Percentiles rank a stretch among this genome's conserved stretches.
These are phyloP conservation scores for Calonectria pauciramosa DNA, from an alignment of 2,329 filamentous ascomycete genomes.

Conservation along the genomic window DNA sequence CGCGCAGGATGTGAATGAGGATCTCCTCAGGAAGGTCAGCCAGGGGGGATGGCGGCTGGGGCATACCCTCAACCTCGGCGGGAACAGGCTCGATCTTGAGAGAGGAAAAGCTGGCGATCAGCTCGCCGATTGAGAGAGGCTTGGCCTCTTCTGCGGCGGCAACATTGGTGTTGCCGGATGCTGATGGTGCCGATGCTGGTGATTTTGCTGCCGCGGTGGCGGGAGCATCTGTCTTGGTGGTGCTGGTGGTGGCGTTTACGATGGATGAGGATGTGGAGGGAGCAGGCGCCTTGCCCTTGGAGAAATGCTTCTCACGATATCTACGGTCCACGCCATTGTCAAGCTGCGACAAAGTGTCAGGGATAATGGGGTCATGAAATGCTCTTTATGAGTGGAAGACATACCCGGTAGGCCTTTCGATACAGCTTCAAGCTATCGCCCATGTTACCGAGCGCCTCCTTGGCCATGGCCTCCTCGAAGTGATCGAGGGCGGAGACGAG, in stretches of 20 bases:
- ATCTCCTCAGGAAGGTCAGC: conserved; percentile 86
- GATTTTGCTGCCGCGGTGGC: conserved; percentile 22
- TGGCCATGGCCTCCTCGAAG: conserved; percentile 92
- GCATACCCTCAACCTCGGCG: conserved; percentile 78
- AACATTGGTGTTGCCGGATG: conserved; percentile 53
- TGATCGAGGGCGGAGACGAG: conserved; percentile 88
- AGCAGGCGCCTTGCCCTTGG: conserved; percentile 60
- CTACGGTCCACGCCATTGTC: conserved; percentile 86
- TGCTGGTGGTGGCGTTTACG: conserved; percentile 26
- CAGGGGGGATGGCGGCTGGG: conserved; percentile 84
- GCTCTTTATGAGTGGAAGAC: not conserved
- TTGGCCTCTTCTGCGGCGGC: conserved; percentile 57
- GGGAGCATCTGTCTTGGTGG: not conserved
- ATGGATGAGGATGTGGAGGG: conserved; percentile 37
- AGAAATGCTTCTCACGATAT: conserved; percentile 94
- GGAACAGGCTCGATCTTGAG: conserved; percentile 77
- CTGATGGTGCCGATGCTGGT: conserved; percentile 6
- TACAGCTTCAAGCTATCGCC: conserved; percentile 92
- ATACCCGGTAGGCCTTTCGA: conserved; percentile 87
- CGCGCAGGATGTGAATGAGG: conserved; percentile 80
- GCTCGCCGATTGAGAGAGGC: conserved; percentile 71
- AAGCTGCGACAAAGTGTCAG: conserved; percentile 66
- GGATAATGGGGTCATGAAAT: not conserved
- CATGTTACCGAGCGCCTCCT: conserved; percentile 85
- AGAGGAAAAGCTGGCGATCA: conserved; percentile 81